Evolutionary conservation across 2,329 filamentous ascomycete genomes (phyloP).

Genomic region (Phialophora chinensis): DNA sequence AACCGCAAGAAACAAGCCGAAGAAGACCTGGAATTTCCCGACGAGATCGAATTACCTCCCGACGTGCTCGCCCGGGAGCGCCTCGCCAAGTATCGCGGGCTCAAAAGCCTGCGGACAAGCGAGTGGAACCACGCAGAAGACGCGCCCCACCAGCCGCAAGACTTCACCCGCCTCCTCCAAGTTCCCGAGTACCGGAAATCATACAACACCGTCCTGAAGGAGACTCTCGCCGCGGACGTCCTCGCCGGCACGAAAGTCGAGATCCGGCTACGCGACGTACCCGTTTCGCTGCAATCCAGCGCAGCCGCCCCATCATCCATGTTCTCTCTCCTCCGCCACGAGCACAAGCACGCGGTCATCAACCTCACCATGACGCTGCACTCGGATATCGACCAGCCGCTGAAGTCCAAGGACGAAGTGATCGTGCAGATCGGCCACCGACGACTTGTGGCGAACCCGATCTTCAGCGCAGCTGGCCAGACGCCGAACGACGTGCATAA

Average conservation of each 20-base stretch:
- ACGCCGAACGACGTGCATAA: constrained; percentile 98
- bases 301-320: constrained; percentile 69
- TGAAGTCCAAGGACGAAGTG: constrained; percentile 91
- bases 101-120: constrained; percentile 89
- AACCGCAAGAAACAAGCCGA: constrained; percentile 75
- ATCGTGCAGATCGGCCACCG: constrained; percentile 90
- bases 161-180: constrained; percentile 84
- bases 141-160: constrained; percentile 81
- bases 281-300: constrained; percentile 57
- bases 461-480: constrained; percentile 87
- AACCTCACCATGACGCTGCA: constrained; percentile 89
- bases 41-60: constrained; percentile 93
- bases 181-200: constrained; percentile 89
- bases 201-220: constrained; percentile 75
- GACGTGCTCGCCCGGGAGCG: constrained; percentile 85
- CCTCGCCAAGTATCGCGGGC: constrained; percentile 81
- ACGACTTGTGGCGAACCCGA: constrained; percentile 82
- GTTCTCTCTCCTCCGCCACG: constrained; percentile 88
- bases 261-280: constrained; percentile 71
- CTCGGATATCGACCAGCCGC: constrained; percentile 73
- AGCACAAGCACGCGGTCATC: constrained; percentile 88
- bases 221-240: constrained; percentile 88
- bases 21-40: constrained; percentile 93
- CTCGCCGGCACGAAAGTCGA: constrained; percentile 81
- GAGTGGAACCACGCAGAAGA: constrained; percentile 91